These are phyloP conservation scores for Phytophthora citrophthora DNA, from an alignment of 352 stramenopile genomes.

Conservation along the genomic window DNA sequence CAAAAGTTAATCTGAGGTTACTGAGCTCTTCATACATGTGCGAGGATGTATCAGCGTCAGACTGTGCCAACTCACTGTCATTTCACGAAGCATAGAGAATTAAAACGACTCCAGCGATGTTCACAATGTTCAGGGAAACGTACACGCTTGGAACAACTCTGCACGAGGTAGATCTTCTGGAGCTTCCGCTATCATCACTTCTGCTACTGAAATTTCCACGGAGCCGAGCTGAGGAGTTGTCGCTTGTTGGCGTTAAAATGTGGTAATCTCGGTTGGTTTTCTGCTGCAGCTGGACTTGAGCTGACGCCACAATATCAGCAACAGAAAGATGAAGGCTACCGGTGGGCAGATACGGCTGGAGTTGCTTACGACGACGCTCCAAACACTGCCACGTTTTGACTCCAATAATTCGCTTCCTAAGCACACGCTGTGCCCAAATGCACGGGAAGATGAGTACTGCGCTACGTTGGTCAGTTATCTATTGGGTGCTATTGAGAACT, in stretches of 20 bases:
- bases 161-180: conserved; percentile 27
- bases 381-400: conserved; percentile 55
- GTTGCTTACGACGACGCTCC: conserved; percentile 38
- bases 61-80: conserved; percentile 11
- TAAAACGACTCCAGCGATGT: neutral
- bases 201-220: conserved; percentile 3
- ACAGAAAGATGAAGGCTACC: conserved; percentile 37
- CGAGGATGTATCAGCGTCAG: conserved; percentile 2
- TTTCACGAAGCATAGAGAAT: conserved; percentile 6
- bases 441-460: conserved; percentile 71
- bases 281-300: conserved; percentile 21
- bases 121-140: conserved; percentile 1
- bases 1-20: conserved; percentile 13
- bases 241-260: conserved; percentile 21
- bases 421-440: conserved; percentile 60
- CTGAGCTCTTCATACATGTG: neutral
- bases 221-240: neutral
- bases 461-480: conserved; percentile 2
- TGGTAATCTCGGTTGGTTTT: conserved; percentile 19
- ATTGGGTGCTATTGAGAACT: neutral
- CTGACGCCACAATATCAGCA: conserved; percentile 48
- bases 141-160: conserved; percentile 50
- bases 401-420: conserved; percentile 54
- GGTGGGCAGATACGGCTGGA: conserved; percentile 27
- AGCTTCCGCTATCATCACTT: conserved; percentile 17